Evolutionary conservation across 257 asterid genomes (phyloP).

Genomic region (Ajuga chamaepitys): DNA sequence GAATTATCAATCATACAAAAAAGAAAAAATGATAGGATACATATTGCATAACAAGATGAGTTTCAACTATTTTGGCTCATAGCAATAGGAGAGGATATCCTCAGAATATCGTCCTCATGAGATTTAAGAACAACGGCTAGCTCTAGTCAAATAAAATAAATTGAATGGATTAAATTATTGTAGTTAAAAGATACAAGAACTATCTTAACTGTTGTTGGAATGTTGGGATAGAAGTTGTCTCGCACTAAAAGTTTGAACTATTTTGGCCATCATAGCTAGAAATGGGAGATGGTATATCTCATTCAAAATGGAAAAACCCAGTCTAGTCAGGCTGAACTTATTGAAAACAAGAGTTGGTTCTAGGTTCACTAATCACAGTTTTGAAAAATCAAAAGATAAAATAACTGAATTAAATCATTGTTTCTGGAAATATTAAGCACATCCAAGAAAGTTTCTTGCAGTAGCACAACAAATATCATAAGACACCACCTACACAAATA

Average conservation of each 20-base stretch:
- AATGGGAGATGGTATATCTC: constrained; percentile 7
- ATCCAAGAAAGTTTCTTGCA: neutral
- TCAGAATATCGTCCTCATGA: neutral
- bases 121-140: neutral
- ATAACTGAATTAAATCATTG: neutral
- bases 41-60: constrained; percentile 4
- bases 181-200: neutral
- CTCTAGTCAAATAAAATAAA: neutral
- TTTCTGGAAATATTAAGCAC: neutral
- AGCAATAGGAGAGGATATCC: neutral
- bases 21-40: neutral
- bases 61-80: too few species aligned
- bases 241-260: neutral
- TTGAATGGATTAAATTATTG: neutral
- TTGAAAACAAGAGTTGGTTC: neutral
- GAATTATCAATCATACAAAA: neutral
- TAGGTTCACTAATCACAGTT: neutral
- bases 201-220: neutral
- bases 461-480: neutral
- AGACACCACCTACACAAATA: neutral
- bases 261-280: neutral
- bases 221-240: too few species aligned
- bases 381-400: neutral
- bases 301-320: neutral
- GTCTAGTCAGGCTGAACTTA: neutral